phyloP scores from a whole-genome alignment of 371 early-diverging fungal species.

The Quaeritorhiza haematococci region DNA sequence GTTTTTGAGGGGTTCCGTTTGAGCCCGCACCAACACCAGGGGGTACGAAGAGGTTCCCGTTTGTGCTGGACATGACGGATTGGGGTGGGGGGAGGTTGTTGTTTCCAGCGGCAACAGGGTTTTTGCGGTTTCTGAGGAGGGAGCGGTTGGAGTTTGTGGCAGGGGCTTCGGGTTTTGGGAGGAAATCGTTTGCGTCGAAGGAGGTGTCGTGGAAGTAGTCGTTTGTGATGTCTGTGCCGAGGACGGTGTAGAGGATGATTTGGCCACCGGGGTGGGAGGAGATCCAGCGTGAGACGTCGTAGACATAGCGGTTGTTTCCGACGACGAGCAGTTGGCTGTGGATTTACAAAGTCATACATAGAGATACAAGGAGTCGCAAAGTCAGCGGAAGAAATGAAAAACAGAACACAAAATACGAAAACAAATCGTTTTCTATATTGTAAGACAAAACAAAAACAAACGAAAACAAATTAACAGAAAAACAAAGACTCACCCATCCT shows the following conservation, averaged over 20 bases:
- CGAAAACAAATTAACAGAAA: too few species aligned
- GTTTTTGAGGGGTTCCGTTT: background rate
- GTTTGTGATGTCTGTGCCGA: slow-evolving; percentile 25
- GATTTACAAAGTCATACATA: background rate
- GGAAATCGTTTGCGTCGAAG: slow-evolving; percentile 22
- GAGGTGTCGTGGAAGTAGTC: slow-evolving; percentile 23
- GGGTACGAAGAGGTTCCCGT: too few species aligned
- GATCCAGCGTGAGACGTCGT: slow-evolving; percentile 20
- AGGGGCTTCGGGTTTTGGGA: slow-evolving; percentile 7
- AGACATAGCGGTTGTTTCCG: slow-evolving; percentile 21
- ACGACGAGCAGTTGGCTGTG: slow-evolving; percentile 16
- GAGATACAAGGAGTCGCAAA: background rate
- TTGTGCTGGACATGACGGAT: too few species aligned
- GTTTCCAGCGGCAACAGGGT: too few species aligned
- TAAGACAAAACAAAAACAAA: too few species aligned
- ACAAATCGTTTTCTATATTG: too few species aligned
- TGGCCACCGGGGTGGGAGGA: slow-evolving; percentile 22
- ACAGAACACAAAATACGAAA: too few species aligned
- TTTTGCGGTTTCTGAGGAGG: slow-evolving; percentile 4
- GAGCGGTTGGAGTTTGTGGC: slow-evolving; percentile 6
- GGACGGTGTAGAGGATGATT: slow-evolving; percentile 15
- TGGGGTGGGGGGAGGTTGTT: background rate
- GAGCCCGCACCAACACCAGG: too few species aligned
- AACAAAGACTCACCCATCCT: background rate
- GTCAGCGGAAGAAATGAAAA: background rate